Evolutionary conservation across 768 basidiomycete genomes (phyloP).

Genomic region (Mrakia blollopis): DNA sequence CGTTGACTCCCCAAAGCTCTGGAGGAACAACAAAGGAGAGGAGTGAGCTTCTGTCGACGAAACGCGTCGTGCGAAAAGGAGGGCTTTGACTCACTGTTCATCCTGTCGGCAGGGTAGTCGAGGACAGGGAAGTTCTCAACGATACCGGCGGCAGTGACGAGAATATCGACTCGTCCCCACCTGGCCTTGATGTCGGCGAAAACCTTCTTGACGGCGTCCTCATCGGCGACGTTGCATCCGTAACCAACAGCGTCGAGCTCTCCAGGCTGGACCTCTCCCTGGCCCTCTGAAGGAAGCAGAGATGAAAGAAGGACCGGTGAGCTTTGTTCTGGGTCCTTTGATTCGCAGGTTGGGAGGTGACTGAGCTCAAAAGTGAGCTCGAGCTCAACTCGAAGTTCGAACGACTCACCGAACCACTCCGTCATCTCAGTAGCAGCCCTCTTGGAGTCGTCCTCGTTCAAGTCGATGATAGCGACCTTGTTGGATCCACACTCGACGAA

Average conservation of each 20-base stretch:
- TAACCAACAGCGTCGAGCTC: slow-evolving; percentile 67
- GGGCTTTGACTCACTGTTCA: slow-evolving; percentile 3
- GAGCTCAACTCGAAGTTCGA: neutral
- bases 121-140: slow-evolving; percentile 83
- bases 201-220: slow-evolving; percentile 67
- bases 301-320: neutral
- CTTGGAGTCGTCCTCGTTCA: slow-evolving; percentile 64
- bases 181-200: slow-evolving; percentile 59
- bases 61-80: neutral
- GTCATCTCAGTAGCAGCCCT: slow-evolving; percentile 65
- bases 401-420: slow-evolving; percentile 50
- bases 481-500: slow-evolving; percentile 84
- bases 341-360: neutral
- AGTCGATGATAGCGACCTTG: slow-evolving; percentile 71
- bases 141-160: slow-evolving; percentile 85
- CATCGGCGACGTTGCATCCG: slow-evolving; percentile 82
- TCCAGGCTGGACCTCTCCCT: slow-evolving; percentile 55
- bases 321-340: neutral
- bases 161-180: slow-evolving; percentile 61
- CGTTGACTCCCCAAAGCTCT: slow-evolving; percentile 82
- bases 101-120: slow-evolving; percentile 54
- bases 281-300: slow-evolving; percentile 34
- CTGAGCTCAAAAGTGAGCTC: slow-evolving; percentile 33
- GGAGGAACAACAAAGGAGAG: slow-evolving; percentile 12
- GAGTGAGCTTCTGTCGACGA: neutral